These are phyloP conservation scores for Boletus speciosus DNA, from an alignment of 768 basidiomycete genomes.

Conservation along the genomic window DNA sequence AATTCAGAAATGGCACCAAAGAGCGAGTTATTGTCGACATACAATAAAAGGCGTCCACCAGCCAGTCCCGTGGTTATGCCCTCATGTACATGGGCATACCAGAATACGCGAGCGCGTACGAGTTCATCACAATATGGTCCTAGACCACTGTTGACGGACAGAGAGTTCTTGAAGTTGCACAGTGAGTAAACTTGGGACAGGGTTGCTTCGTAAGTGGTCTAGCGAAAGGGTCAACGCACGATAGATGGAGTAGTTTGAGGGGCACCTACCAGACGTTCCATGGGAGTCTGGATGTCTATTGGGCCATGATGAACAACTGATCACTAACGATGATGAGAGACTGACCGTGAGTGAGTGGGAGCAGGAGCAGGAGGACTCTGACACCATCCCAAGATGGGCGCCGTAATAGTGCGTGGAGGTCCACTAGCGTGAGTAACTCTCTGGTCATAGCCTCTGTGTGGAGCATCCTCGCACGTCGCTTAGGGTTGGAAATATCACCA, in stretches of 20 bases:
- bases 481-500: conserved; percentile 30
- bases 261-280: conserved; percentile 23
- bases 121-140: conserved; percentile 55
- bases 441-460: conserved; percentile 66
- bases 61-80: conserved; percentile 77
- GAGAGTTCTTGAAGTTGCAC: conserved; percentile 50
- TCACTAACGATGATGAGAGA: not conserved
- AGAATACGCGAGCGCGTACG: conserved; percentile 78
- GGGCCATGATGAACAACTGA: conserved; percentile 5
- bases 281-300: conserved; percentile 26
- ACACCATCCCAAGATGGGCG: conserved; percentile 87
- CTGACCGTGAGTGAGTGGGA: conserved; percentile 84
- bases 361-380: conserved; percentile 68
- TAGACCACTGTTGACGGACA: conserved; percentile 46
- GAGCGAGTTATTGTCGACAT: conserved; percentile 27
- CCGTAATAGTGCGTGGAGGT: conserved; percentile 73
- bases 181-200: conserved; percentile 79
- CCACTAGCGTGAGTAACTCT: conserved; percentile 77
- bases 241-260: not conserved
- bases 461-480: conserved; percentile 46
- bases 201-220: conserved; percentile 77
- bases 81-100: conserved; percentile 86
- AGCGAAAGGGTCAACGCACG: conserved; percentile 11
- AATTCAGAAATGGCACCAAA: conserved; percentile 3
- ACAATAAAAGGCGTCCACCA: conserved; percentile 84